Evolutionary conservation across 306 rosid species (phyloP), one percentile per base, ranked within the genome.

Genomic region (Rosa persica): DNA sequence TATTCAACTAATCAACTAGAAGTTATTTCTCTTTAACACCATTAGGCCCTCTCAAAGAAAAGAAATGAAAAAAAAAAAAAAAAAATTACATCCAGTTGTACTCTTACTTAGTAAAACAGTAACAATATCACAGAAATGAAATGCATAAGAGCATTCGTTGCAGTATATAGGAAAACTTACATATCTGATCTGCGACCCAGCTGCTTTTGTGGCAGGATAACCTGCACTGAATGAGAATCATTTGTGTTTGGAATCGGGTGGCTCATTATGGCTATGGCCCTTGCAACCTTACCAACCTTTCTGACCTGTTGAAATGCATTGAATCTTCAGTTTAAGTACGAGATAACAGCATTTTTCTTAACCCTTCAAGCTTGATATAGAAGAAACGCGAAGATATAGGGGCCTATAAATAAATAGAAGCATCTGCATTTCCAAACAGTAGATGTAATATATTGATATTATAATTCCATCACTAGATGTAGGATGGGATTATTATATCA

Each of bases 101-200:
- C 46, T 13, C 69, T 36, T 38, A 25, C 67, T 61, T 13, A 30
- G 17, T 39, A 66, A 1, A 66, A 66, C 70, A 66, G 42, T 4
- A 12, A 64, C 11, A 64, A n/a, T 48, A 20, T 30, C 27, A 49
- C 44, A 73, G 11, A 22, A 13, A 43, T 15, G 13, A 40, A 47
- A 67, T 67, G 43, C 48, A 67, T 8, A 16, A 60, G 44, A 5
- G 16, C 19, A 27, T 75, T 44, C 17, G 16, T 57, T 23, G 79
- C 60, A 61, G 52, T 20, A 30, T 22, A 60, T 15, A 67, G 22
- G 54, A 40, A 51, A 89, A 86, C 97, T 90, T 88, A 95, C 98
- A 95, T 95, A 90, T 95, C 98, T n/a, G 98, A 95, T 83, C 82
- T 86, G 55, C 98, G 95, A 62, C 98, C 98, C 89, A 95, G 81